Base-by-base conservation (phyloP, 2,329 filamentous ascomycete species). In the Aspergillus versicolor region DNA sequence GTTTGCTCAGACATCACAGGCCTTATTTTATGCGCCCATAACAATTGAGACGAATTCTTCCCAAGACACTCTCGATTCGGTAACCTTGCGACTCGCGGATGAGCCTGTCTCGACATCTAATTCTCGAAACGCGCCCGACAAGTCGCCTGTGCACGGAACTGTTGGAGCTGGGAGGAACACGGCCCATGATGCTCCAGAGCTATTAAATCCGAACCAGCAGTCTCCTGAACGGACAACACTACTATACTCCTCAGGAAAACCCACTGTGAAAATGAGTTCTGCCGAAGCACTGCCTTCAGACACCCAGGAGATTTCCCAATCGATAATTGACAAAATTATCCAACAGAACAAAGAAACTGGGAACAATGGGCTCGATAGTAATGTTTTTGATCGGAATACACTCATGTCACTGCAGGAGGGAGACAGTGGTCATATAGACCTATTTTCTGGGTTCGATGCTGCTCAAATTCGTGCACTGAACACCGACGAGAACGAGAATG, bases 401-500 rank as follows among this genome's bases (percentile, higher is more conserved):
- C 65, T 76, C 34, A 64, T 64, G 57, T 77, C 76, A 2, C 58
- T 76, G 13, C 63, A 71, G 32, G 74, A 77, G 59, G 77, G 75
- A 1, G 76, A 78, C 52, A 72, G 70, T 53, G 76, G 75, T 4
- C 75, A 78, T 66, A 66, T 79, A 46, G 73, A 79, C 58, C 59
- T 79, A 15, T 60, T 78, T 22, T 71, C 73, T 11, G 74, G 70
- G 38, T 71, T 78, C 41, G 71, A 72, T 13, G 64, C 65, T 27
- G 60, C 63, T 21, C 67, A 63, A 42, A 58, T 61, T 7, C 62
- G 61, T 41, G 47, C 52, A 30, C 61, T 60, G 15, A 62, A 66
- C 41, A 64, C 61, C 83, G 60, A 91, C 83, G 54, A 91, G 77
- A 30, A 30, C 83, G 54, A 91, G 77, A 30, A 30, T 30, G 27